phyloP scores from a whole-genome alignment of 306 rosid species.

The Gastrolobium bilobum region DNA sequence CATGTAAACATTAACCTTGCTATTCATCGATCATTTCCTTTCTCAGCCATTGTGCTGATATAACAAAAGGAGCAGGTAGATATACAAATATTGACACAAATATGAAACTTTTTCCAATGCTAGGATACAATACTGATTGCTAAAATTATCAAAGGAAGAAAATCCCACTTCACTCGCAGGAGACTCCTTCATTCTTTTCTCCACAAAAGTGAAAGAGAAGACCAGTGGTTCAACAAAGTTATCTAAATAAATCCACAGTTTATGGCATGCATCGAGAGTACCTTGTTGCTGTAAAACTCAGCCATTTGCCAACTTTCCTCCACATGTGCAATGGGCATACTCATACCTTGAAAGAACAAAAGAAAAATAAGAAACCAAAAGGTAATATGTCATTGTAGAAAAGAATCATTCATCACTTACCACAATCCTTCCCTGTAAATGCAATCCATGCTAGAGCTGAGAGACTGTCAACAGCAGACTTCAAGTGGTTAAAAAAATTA shows the following conservation, averaged over 20 bases:
- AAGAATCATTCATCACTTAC: conserved; percentile 55
- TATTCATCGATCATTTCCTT: conserved; percentile 37
- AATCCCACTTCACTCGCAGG: conserved; percentile 6
- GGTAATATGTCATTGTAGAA: conserved; percentile 32
- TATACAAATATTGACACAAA: background rate
- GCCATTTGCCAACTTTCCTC: conserved; percentile 99
- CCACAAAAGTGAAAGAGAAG: conserved; percentile 13
- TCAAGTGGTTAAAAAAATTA: conserved; percentile 89
- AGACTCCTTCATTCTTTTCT: conserved; percentile 31
- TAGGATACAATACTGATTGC: background rate
- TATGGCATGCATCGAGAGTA: conserved; percentile 52
- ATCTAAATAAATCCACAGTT: conserved; percentile 32
- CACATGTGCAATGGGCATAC: conserved; percentile 97
- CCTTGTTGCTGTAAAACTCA: conserved; percentile 98
- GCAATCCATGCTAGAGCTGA: conserved; percentile 98
- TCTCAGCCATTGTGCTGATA: conserved; percentile 20
- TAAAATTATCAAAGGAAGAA: conserved; percentile 13
- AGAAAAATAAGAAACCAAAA: conserved; percentile 40
- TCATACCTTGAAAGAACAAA: conserved; percentile 79
- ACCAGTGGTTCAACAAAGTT: conserved; percentile 32
- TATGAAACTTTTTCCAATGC: conserved; percentile 1
- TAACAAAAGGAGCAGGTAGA: conserved; percentile 26
- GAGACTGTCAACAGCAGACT: conserved; percentile 90
- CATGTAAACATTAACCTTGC: conserved; percentile 26
- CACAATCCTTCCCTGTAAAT: conserved; percentile 88